phyloP scores from a whole-genome alignment of 371 early-diverging fungal species.

The Apophysomyces variabilis region DNA sequence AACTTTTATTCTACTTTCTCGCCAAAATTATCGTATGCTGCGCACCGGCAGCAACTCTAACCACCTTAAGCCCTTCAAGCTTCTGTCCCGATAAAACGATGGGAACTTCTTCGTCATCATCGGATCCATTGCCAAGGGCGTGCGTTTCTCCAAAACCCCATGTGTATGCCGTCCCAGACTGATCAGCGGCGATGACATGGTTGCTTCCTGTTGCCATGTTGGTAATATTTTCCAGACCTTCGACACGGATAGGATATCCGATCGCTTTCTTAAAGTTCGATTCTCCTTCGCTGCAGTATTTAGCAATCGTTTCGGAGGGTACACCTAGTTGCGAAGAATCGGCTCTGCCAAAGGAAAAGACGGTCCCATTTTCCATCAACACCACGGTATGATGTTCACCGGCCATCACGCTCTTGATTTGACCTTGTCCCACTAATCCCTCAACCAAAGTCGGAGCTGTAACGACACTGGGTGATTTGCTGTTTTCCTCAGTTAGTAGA shows the following conservation, averaged over 20 bases:
- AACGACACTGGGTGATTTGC: constrained; percentile 42
- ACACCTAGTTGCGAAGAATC: constrained; percentile 96
- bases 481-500: constrained; percentile 47
- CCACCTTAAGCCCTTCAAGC: constrained; percentile 54
- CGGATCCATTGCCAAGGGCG: constrained; percentile 78
- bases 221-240: constrained; percentile 50
- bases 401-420: constrained; percentile 67
- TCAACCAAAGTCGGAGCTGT: constrained; percentile 55
- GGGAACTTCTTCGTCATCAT: constrained; percentile 66
- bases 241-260: constrained; percentile 60
- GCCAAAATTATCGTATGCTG: constrained; percentile 76
- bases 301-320: constrained; percentile 30
- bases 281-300: constrained; percentile 28
- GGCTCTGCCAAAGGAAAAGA: constrained; percentile 87
- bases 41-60: constrained; percentile 74
- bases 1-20: constrained; percentile 7
- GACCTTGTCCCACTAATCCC: constrained; percentile 48
- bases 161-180: constrained; percentile 76
- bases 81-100: constrained; percentile 58
- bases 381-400: constrained; percentile 92
- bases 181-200: constrained; percentile 79
- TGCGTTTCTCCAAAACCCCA: constrained; percentile 92
- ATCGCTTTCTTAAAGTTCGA: constrained; percentile 65
- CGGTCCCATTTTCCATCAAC: constrained; percentile 71
- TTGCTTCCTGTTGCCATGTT: constrained; percentile 85